Base-by-base conservation (phyloP, 495 filamentous ascomycete species). In the Annulohypoxylon nitens region DNA sequence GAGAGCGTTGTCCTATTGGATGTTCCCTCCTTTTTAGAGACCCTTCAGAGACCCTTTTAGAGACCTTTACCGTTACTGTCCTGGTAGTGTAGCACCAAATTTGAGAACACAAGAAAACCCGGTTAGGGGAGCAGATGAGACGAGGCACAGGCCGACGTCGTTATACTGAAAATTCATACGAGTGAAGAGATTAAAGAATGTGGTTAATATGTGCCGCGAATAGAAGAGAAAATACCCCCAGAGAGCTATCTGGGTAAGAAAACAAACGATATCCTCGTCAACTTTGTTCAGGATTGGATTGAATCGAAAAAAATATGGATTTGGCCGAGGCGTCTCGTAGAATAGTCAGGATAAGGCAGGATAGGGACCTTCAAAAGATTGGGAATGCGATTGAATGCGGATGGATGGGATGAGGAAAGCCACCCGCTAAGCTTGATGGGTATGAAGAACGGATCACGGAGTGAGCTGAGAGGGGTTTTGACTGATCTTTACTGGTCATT, bases 111-210 rank as follows among this genome's bases (percentile, higher is more conserved):
- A 58, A 73, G 70, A 59, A 58, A 61, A 57, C 43, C 59, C 51
- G 54, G 50, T 61, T 64, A 68, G 64, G 64, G 70, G 48, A 50
- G 14, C 50, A 53, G 47, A 67, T 41, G 54, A 47, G 70, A 73
- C 70, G 59, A 64, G 70, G 70, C 64, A 60, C 60, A 73, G 18
- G 70, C 70, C 70, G 64, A 73, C 70, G 70, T 64, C 64, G 64
- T 36, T 58, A 43, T 34, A 26, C 50, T 41, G 30, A 55, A 60
- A 53, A 48, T 18, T 64, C 65, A 70, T 69, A 66, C 39, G 45
- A 60, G n/a, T 30, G 41, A 64, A 54, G 23, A 37, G 43, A 45
- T 33, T 63, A 62, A 61, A 45, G 45, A 30, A 51, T 64, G 50
- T 45, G 57, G 33, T 48, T 62, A 74, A 74, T 74, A 70, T 70